Percentiles rank a stretch among this genome's conserved stretches.
Conservation (phyloP, 495 filamentous ascomycete species). For the Talaromyces trachyspermus region DNA sequence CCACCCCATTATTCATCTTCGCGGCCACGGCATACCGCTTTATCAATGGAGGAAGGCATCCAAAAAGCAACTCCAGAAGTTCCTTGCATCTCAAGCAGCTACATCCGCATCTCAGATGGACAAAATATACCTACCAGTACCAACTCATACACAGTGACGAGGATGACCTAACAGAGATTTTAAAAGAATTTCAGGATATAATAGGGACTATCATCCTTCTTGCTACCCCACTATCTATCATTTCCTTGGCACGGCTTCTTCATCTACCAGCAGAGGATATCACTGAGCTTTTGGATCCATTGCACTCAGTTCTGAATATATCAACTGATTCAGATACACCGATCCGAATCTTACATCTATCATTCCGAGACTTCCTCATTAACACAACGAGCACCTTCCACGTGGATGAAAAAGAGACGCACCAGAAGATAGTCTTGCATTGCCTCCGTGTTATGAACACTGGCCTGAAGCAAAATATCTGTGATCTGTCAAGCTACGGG, state of each 20-base stretch:
- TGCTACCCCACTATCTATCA: slow-evolving; percentile 17
- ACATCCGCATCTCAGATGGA: slow-evolving; percentile 15
- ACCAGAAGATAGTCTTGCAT: not conserved
- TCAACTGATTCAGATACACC: not conserved
- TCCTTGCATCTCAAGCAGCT: slow-evolving; percentile 13
- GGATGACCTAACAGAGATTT: not conserved
- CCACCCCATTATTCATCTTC: slow-evolving; percentile 25
- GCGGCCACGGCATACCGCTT: slow-evolving; percentile 25
- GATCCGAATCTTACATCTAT: slow-evolving; percentile 17
- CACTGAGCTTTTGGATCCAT: slow-evolving; percentile 9
- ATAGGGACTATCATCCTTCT: slow-evolving; percentile 23
- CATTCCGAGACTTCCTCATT: slow-evolving; percentile 23
- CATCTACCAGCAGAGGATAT: slow-evolving; percentile 7
- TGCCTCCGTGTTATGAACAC: not conserved
- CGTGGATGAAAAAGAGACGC: slow-evolving; percentile 3
- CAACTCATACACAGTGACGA: slow-evolving; percentile 14
- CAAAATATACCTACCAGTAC: slow-evolving; percentile 21
- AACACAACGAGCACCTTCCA: not conserved
- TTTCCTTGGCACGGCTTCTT: slow-evolving; percentile 13
- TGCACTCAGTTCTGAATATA: slow-evolving; percentile 9
- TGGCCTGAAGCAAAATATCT: slow-evolving; percentile 9
- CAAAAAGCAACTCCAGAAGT: slow-evolving; percentile 11
- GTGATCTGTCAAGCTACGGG: slow-evolving; percentile 6
- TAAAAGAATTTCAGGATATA: slow-evolving; percentile 20
- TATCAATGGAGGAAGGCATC: slow-evolving; percentile 10